A percentile compares a stretch with the other conserved stretches of the same genome.
These are phyloP conservation scores for Venturia nashicola DNA, from an alignment of 2,329 filamentous ascomycete species.

Conservation along the genomic window DNA sequence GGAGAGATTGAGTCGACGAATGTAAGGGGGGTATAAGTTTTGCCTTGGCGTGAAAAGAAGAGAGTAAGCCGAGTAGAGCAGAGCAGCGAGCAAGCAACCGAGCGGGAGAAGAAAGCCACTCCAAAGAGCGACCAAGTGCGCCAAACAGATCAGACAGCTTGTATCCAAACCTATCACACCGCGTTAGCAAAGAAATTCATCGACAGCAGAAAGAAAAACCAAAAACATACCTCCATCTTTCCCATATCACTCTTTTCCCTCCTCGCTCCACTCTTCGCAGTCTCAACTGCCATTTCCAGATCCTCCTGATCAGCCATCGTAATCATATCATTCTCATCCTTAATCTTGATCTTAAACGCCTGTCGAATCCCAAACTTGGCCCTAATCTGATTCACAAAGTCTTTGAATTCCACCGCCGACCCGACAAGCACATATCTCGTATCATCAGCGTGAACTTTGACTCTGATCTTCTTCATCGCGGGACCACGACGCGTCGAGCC, in stretches of 20 bases:
- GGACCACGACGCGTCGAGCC: constrained; percentile 36
- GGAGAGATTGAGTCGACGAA: not conserved
- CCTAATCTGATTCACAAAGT: constrained; percentile 66
- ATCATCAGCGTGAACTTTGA: constrained; percentile 82
- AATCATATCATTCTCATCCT: constrained; percentile 89
- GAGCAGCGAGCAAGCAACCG: not conserved
- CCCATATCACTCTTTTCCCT: constrained; percentile 70
- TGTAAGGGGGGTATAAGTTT: not conserved
- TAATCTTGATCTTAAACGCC: constrained; percentile 79
- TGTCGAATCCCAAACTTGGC: constrained; percentile 74
- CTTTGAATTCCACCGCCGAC: constrained; percentile 57
- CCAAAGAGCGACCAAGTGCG: not conserved
- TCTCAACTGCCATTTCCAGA: constrained; percentile 72
- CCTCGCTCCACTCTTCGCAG: constrained; percentile 53
- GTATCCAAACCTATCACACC: constrained; percentile 7
- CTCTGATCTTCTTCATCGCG: constrained; percentile 63
- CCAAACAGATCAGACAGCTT: not conserved
- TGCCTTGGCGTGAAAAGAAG: not conserved
- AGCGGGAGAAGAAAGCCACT: not conserved
- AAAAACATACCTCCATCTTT: constrained; percentile 68
- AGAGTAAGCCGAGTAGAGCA: not conserved
- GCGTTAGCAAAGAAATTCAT: not conserved
- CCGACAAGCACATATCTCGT: constrained; percentile 86
- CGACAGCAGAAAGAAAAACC: not conserved
- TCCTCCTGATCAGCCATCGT: constrained; percentile 96